Base-by-base conservation (phyloP, 805 yeast genomes). In the Pichia nanzhaoensis region DNA sequence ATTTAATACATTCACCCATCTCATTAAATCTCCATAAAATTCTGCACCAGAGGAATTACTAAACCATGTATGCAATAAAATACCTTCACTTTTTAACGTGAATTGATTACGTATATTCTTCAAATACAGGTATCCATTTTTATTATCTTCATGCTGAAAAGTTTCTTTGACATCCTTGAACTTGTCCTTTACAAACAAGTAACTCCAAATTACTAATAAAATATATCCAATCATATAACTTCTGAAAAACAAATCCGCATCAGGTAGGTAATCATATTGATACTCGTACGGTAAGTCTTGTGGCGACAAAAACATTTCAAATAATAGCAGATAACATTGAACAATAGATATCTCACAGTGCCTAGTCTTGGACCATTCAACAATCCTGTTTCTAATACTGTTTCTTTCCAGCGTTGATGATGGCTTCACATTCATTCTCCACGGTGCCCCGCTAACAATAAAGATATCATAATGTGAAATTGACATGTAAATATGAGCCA, bases 391-490 rank as follows among this genome's bases (percentile, higher is more conserved):
- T 34, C 70, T 67, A 12, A 76, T 78, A 3, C 69, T 64, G 19
- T 70, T 70, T 51, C 77, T 72, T 33, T 62, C 66, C 46, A 77
- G 81, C 1, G 65, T 57, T 9, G 66, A 65, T 5, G 77, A 75
- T 10, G 84, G 79, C 33, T 67, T 68, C 31, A 81, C 87, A 55
- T 77, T 84, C 81, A 84, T 80, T 55, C 89, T 74, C 65, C 83
- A 77, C 1, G 93, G 93, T 7, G 88, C 84, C 1, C 96, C 96
- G 2, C 90, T 82, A 60, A 70, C 82, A 5, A 84, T 80, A 44
- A 84, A 84, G 46, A 84, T 77, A 60, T 87, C 95, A 60, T 84
- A 81, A 51, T 84, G 87, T 45, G 84, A 80, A 24, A 83, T 73
- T 42, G 85, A 77, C 58, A 86, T 74, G 37, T 80, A 75, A 14